A percentile compares a stretch with the other conserved stretches of the same genome.
These are phyloP conservation scores for Mychonastes homosphaera DNA, from an alignment of 139 green algal species.

Conservation along the genomic window DNA sequence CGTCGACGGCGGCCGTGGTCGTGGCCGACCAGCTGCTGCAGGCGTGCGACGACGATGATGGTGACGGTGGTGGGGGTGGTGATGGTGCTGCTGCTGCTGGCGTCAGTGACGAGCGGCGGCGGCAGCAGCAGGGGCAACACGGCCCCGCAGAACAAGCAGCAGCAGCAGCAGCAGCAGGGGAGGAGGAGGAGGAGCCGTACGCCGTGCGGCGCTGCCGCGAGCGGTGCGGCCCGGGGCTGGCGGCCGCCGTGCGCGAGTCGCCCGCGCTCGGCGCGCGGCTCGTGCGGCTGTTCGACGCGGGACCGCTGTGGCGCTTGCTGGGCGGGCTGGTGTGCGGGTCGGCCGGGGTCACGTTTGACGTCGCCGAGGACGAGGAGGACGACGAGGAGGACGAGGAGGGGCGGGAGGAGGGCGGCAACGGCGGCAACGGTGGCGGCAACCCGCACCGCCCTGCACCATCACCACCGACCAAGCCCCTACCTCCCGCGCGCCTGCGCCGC, in stretches of 20 bases:
- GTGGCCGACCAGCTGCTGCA: conserved; percentile 37
- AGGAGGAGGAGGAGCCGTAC: neutral
- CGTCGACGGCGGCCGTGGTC: conserved; percentile 18
- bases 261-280: conserved; percentile 3
- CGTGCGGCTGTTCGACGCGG: conserved; percentile 10
- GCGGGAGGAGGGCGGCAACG: no score
- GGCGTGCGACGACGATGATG: conserved; percentile 10
- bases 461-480: no score
- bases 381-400: no score
- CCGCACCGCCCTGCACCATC: no score
- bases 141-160: no score
- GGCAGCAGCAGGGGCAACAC: no score
- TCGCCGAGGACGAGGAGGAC: no score
- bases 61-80: neutral
- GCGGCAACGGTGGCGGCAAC: no score
- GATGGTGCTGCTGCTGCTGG: neutral
- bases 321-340: neutral
- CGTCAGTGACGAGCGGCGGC: no score
- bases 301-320: conserved; percentile 8
- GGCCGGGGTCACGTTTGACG: no score
- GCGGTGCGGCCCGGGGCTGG: neutral
- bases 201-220: neutral
- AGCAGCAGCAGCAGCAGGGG: no score
- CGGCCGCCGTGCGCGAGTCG: no score
- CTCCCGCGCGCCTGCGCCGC: neutral